Evolutionary conservation across 2,329 filamentous ascomycete genomes (phyloP).

Genomic region (Penicillium sp.): DNA sequence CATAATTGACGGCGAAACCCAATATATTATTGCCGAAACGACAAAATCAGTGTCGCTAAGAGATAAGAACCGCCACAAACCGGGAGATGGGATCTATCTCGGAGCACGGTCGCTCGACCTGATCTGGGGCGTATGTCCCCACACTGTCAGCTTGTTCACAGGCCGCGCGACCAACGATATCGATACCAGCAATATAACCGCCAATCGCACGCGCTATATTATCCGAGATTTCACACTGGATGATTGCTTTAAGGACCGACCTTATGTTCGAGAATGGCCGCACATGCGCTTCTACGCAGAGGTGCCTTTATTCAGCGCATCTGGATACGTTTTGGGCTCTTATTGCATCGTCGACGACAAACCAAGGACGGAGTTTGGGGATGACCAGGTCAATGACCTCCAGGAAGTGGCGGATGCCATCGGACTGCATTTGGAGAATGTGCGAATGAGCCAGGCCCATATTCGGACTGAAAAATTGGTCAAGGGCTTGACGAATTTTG

Average conservation of each 20-base stretch:
- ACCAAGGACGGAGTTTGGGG: constrained; percentile 47
- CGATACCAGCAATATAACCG: constrained; percentile 24
- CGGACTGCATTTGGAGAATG: constrained; percentile 60
- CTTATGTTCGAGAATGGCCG: constrained; percentile 33
- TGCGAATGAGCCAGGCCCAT: constrained; percentile 54
- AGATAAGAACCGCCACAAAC: constrained; percentile 24
- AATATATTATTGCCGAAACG: constrained; percentile 55
- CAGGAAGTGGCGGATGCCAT: constrained; percentile 57
- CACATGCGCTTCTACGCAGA: constrained; percentile 54
- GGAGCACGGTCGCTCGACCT: constrained; percentile 25
- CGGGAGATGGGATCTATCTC: constrained; percentile 33
- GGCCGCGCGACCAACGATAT: constrained; percentile 10
- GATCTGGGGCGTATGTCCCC: constrained; percentile 15
- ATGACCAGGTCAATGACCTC: constrained; percentile 45
- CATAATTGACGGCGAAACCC: constrained; percentile 51
- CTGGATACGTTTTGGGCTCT: constrained; percentile 57
- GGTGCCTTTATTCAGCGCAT: constrained; percentile 58
- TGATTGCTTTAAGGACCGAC: constrained; percentile 34
- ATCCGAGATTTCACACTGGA: constrained; percentile 39
- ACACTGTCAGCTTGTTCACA: constrained; percentile 22
- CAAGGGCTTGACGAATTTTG: constrained; percentile 52
- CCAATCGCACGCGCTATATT: constrained; percentile 32
- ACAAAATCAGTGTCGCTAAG: constrained; percentile 45
- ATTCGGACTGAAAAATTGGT: constrained; percentile 58
- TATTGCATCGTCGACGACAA: constrained; percentile 60